Conservation (phyloP, 2,329 filamentous ascomycete species). For the Aspergillus sp. region DNA sequence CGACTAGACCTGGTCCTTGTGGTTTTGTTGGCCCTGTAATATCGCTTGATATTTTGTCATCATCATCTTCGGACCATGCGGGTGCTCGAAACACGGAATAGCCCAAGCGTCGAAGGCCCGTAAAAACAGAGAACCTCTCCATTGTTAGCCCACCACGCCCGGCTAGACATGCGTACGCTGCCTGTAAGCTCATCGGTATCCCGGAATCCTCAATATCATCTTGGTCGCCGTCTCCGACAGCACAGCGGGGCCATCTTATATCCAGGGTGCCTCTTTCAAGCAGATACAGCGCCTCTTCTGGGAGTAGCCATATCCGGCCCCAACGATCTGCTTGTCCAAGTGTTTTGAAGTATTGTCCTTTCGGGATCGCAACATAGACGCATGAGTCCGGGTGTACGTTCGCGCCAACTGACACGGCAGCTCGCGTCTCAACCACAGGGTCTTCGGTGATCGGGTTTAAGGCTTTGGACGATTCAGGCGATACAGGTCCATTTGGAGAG, state of each 20-base stretch:
- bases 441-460: conserved; percentile 18
- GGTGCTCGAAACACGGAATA: conserved; percentile 77
- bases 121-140: conserved; percentile 85
- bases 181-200: conserved; percentile 86
- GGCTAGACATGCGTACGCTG: conserved; percentile 81
- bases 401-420: conserved; percentile 16
- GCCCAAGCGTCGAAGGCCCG: conserved; percentile 77
- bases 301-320: conserved; percentile 76
- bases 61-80: conserved; percentile 41
- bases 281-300: conserved; percentile 87
- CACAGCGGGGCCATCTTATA: conserved; percentile 72
- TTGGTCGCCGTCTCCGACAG: conserved; percentile 24
- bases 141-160: conserved; percentile 65
- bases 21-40: conserved; percentile 1
- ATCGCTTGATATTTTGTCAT: conserved; percentile 15
- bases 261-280: conserved; percentile 86
- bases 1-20: conserved; percentile 27
- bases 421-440: conserved; percentile 8
- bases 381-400: conserved; percentile 33
- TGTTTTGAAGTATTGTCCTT: conserved; percentile 70
- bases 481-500: conserved; percentile 57
- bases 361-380: conserved; percentile 70
- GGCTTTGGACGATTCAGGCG: conserved; percentile 16
- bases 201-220: conserved; percentile 57
- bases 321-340: conserved; percentile 69